Evolutionary conservation across 73 alveolate genomes (phyloP).

Genomic region (Halteria grandinella): DNA sequence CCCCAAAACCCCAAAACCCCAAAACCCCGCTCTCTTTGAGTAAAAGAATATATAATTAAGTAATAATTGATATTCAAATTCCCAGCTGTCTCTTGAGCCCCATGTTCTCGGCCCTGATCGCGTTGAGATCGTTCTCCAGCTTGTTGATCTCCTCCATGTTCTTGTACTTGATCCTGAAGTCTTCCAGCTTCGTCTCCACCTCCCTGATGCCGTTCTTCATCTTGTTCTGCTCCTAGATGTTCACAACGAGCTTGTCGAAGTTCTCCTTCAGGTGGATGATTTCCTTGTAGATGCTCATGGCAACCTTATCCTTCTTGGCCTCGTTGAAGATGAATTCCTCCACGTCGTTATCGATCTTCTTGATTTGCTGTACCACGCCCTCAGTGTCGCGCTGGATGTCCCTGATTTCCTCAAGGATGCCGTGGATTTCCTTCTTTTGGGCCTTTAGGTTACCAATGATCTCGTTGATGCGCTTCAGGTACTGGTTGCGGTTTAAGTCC

Average conservation of each 20-base stretch:
- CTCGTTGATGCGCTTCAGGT: conserved; percentile 68
- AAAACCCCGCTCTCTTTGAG: neutral
- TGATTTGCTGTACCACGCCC: conserved; percentile 28
- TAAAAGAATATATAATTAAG: neutral
- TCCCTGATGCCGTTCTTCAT: conserved; percentile 61
- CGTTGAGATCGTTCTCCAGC: conserved; percentile 53
- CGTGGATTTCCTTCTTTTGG: conserved; percentile 51
- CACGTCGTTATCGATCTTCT: conserved; percentile 56
- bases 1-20: too few species aligned
- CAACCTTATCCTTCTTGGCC: conserved; percentile 69
- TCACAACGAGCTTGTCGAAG: conserved; percentile 56
- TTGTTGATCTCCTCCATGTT: conserved; percentile 47
- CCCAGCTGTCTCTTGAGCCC: conserved; percentile 35
- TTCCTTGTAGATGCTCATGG: conserved; percentile 63
- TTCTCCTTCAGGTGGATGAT: conserved; percentile 57
- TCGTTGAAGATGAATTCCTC: conserved; percentile 67
- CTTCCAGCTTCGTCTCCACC: conserved; percentile 55
- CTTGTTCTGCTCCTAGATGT: conserved; percentile 63
- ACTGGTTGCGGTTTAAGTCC: conserved; percentile 67
- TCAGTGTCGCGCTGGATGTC: conserved; percentile 56
- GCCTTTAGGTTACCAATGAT: conserved; percentile 64
- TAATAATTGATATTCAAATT: neutral
- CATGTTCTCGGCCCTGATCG: conserved; percentile 52
- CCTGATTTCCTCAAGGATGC: conserved; percentile 41
- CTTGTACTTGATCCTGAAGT: conserved; percentile 62